Base-by-base conservation (phyloP, 2,329 filamentous ascomycete genomes). In the Microcyclospora pomicola region DNA sequence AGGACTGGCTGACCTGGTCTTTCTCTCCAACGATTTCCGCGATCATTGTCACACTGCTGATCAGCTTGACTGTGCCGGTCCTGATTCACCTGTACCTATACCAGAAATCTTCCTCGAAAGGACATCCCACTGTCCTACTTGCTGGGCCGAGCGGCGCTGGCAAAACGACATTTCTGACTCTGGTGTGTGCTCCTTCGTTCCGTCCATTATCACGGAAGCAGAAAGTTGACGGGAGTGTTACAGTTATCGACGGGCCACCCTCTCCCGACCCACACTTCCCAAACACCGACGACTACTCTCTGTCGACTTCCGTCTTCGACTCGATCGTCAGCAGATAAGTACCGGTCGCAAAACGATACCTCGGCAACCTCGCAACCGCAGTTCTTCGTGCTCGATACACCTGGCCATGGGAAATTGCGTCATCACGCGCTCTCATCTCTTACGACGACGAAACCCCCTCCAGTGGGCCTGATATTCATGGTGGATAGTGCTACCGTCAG, bases 371-470 rank as follows among this genome's bases (percentile, higher is more conserved):
- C 60, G 2, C 76, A 80, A 55, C 77, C 73, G 47, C 80, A 77
- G 56, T 83, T 91, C 58, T 66, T 82, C 31, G 66, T 96, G 27
- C 65, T 83, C 54, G 91, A 98, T 64, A 96, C 88, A 1, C 91
- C 91, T 0, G 91, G 91, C 30, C 91, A 98, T 65, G 86, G 85
- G 51, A 98, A 98, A 64, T 75, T 98, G 42, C 83, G 91, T 43
- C 72, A 76, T 50, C 68, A 75, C 47, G 77, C 82, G 3, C 67
- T 81, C 41, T 60, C 67, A 31, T 54, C 65, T 11, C 63, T 76
- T 41, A 59, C 61, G 36, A 54, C 66, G 14, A 31, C 30, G 30
- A 31, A n/a, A 6, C 12, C 12, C 12, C 30, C 30, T 15, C 51
- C 61, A 41, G 35, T 35, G 2, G 87, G 81, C 13, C 67, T 96